Evolutionary conservation across 1,284 basidiomycete genomes (phyloP), one percentile per base, ranked within the genome.

Genomic region (Puccinia triticina): DNA sequence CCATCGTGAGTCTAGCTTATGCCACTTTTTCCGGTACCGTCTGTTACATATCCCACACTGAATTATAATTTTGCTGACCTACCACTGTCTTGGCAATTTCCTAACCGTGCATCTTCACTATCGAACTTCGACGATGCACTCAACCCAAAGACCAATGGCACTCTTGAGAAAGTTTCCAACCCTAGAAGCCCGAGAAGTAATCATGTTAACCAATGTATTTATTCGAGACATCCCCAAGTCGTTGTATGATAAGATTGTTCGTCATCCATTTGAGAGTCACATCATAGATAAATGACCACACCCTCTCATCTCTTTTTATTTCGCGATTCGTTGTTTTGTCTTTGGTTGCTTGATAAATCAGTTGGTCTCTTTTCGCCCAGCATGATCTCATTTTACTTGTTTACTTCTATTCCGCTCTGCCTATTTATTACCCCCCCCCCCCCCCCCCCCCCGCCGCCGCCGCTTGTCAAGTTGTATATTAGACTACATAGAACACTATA

Each of bases 161-260:
- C 89, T 98, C 0, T 90, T 99, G 1, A 92, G 96, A n/a, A 95
- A 93, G 8, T 96, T 98, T 86, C 96, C 96, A 1, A 93, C 94
- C 0, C 89, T 99, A 0, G 92, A 96, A 84, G 94, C 96, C 0
- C 88, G 92, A 18, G 91, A 92, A 37, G 92, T 98, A 77, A 93
- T 98, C 83, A 93, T 93, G 3, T 93, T 98, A 85, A 94, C 95
- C 0, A 93, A 97, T 29, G 95, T 94, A 0, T 91, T 98, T 43
- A 94, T 97, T 32, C 91, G 94, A 83, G 95, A 98, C 85, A 89
- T 98, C 14, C 94, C 94, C 0, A 86, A 92, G 40, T 93, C 69
- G 1, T 66, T 81, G 43, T 81, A 81, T 50, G 71, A 81, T 61
- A 72, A 81, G 26, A 48, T 81, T 29, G 71, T 81, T 18, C 67